Evolutionary conservation across 2,329 filamentous ascomycete species (phyloP), one percentile per base, ranked within the genome.

Genomic region (Aspergillus sp.): DNA sequence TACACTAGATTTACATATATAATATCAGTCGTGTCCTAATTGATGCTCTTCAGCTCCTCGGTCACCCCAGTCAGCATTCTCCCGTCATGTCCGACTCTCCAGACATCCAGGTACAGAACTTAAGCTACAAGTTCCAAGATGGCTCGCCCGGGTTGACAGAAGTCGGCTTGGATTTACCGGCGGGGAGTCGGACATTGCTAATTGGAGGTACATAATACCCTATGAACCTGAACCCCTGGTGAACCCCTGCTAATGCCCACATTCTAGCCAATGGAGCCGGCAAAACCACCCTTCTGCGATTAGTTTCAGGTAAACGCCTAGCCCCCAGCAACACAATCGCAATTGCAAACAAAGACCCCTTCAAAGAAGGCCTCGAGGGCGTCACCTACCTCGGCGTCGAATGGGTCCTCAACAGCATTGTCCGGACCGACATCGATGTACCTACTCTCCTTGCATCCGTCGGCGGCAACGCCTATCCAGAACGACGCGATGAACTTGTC

Each of bases 341-440:
- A 68, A 88, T 99, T 61, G 89, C 86, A 49, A 91, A 90, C 62
- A 86, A 91, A 49, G 95, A 99, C 76, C 95, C 95, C 8, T 99
- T 99, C 84, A 90, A 91, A 74, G 84, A 92, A 37, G 87, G 88
- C 11, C 86, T 97, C 27, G 90, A 96, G 77, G 95, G 95, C 61
- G 93, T 99, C 33, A 98, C 93, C 21, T 99, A 99, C 76, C 89
- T 99, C 7, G 95, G 95, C 1, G 86, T 97, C 0, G 95, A 99
- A 81, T 99, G 95, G 95, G 95, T 98, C 3, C 84, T 99, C 9
- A 98, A 98, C 80, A 91, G 90, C 49, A 96, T 98, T 68, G 95
- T 98, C 48, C 90, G 93, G 52, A 96, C 89, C 31, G 95, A 99
- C 76, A 96, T 99, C 66, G 91, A 91, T 58, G 93, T 99, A 3